Evolutionary conservation across 2,329 filamentous ascomycete genomes (phyloP), one percentile per base, ranked within the genome.

Genomic region (Emergomyces orientalis): DNA sequence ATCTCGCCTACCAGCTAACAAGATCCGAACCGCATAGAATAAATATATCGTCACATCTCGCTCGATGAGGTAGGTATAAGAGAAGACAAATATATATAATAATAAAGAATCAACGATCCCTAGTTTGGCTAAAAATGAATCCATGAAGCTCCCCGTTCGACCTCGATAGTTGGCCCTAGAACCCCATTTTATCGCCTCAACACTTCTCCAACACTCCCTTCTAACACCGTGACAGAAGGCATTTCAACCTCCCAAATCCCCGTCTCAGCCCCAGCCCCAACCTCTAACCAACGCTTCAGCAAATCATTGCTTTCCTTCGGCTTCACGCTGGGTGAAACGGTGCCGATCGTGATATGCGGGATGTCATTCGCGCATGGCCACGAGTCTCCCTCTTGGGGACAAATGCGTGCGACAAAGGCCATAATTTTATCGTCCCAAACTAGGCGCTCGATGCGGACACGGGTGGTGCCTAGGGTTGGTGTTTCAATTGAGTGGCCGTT

Each of bases 221-320:
- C 78, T 39, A 87, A 70, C 63, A 85, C 77, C 61, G 82, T 79
- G 58, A 80, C 80, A 0, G 82, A 82, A 60, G 78, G 78, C 11
- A 87, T 76, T 64, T 79, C 77, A 22, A 79, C 69, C 69, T 87
- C 84, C 49, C 75, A 76, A 62, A 86, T 84, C 0, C 82, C 83
- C 4, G 74, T 81, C n/a, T 76, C 72, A 7, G 74, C 77, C 2
- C 74, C 74, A 71, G 81, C 71, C 0, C 85, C 85, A 59, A 77
- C 74, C 65, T 87, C 81, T 65, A 94, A 72, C 93, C 93, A 97
- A 64, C 80, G 80, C 66, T 81, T 81, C 63, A 99, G 75, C 71
- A 99, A 69, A 64, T 90, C 87, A 72, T 99, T 99, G 77, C 92
- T 96, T 79, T 99, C 93, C 76, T 89, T 92, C 0, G 94, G 93